These are phyloP conservation scores for Xylaria grammica DNA, from an alignment of 495 filamentous ascomycete species.

Conservation along the genomic window DNA sequence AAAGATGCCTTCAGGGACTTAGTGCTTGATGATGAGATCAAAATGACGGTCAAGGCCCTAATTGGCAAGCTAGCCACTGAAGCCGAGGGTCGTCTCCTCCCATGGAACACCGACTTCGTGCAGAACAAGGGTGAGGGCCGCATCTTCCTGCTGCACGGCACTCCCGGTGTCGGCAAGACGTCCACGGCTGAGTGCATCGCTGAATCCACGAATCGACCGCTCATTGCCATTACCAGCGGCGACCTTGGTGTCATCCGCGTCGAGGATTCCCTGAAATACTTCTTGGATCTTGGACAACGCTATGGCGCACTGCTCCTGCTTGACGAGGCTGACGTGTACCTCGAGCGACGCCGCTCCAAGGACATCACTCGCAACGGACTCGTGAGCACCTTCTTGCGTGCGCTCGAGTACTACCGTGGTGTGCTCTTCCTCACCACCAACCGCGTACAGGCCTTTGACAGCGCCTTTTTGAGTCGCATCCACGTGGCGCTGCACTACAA, in stretches of 20 bases:
- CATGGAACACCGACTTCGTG: slow-evolving; percentile 15
- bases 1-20: slow-evolving; percentile 12
- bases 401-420: slow-evolving; percentile 62
- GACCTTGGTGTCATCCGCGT: slow-evolving; percentile 58
- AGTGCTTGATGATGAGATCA: slow-evolving; percentile 16
- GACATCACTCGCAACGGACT: slow-evolving; percentile 60
- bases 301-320: slow-evolving; percentile 61
- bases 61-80: slow-evolving; percentile 15
- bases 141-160: slow-evolving; percentile 47
- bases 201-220: slow-evolving; percentile 52
- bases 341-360: slow-evolving; percentile 49
- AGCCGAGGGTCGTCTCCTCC: slow-evolving; percentile 6
- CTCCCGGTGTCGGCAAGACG: slow-evolving; percentile 65
- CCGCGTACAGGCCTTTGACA: slow-evolving; percentile 41
- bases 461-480: slow-evolving; percentile 41
- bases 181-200: slow-evolving; percentile 61
- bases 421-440: slow-evolving; percentile 58
- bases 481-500: slow-evolving; percentile 40
- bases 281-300: slow-evolving; percentile 56
- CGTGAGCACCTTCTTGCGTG: slow-evolving; percentile 57
- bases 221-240: slow-evolving; percentile 59
- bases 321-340: slow-evolving; percentile 60
- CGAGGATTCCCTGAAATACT: slow-evolving; percentile 53
- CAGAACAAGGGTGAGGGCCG: slow-evolving; percentile 33
- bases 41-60: slow-evolving; percentile 16